Evolutionary conservation across 2,329 filamentous ascomycete species (phyloP).

Genomic region (Colletotrichum tanaceti): DNA sequence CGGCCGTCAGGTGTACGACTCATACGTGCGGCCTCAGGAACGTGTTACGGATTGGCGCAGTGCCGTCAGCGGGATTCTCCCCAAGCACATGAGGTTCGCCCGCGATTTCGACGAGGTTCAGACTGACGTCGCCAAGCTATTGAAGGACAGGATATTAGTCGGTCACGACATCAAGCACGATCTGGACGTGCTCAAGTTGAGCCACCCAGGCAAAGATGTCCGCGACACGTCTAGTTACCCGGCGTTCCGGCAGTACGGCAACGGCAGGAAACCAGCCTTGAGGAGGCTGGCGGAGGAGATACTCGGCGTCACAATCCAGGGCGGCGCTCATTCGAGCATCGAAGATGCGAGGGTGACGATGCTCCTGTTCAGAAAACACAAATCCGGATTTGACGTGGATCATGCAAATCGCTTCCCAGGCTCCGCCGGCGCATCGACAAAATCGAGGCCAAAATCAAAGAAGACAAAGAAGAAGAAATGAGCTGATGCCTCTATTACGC

Average conservation of each 20-base stretch:
- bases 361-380: conserved; percentile 86
- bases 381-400: conserved; percentile 86
- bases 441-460: conserved; percentile 52
- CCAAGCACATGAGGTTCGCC: conserved; percentile 77
- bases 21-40: conserved; percentile 83
- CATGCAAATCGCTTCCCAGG: conserved; percentile 73
- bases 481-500: conserved; percentile 30
- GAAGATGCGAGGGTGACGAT: conserved; percentile 91
- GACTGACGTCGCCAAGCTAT: conserved; percentile 72
- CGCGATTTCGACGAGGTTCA: conserved; percentile 83
- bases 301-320: conserved; percentile 71
- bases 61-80: conserved; percentile 82
- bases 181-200: conserved; percentile 79
- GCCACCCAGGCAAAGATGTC: conserved; percentile 81
- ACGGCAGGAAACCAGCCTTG: conserved; percentile 77
- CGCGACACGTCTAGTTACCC: conserved; percentile 86
- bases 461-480: conserved; percentile 57
- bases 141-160: conserved; percentile 79
- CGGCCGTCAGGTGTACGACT: conserved; percentile 92
- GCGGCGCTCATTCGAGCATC: conserved; percentile 73
- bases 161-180: conserved; percentile 88
- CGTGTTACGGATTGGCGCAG: conserved; percentile 92
- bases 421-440: conserved; percentile 40
- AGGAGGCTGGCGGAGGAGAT: conserved; percentile 67
- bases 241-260: conserved; percentile 76